Percentiles rank a stretch among this genome's conserved stretches.
Conservation (phyloP, 257 asterid genomes). For the Handroanthus guayacan region DNA sequence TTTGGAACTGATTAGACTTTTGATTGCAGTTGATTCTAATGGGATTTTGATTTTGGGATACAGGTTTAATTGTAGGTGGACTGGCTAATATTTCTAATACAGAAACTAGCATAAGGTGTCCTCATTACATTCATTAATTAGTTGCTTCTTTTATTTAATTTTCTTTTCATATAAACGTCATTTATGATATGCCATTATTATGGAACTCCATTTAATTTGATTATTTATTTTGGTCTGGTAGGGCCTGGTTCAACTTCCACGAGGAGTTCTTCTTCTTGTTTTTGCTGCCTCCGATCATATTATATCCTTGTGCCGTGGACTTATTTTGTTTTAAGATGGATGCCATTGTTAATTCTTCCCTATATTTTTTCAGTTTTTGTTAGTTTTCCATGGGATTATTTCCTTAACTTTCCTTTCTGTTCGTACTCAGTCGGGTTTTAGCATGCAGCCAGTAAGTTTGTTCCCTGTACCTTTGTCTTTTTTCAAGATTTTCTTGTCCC, state of each 20-base stretch:
- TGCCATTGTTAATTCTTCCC: neutral
- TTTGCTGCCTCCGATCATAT: conserved; percentile 75
- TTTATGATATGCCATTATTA: too few relatives aligned
- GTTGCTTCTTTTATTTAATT: neutral
- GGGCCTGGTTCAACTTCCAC: conserved; percentile 82
- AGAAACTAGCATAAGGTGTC: conserved; percentile 61
- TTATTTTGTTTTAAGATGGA: neutral
- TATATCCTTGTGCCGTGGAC: conserved; percentile 56
- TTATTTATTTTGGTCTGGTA: conserved; percentile 35
- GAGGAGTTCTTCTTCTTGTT: conserved; percentile 80
- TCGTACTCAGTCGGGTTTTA: conserved; percentile 74
- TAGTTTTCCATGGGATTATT: conserved; percentile 26
- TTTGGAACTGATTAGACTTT: neutral
- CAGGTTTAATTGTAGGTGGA: conserved; percentile 76
- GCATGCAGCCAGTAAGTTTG: conserved; percentile 66
- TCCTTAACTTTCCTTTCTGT: conserved; percentile 50
- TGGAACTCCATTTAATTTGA: neutral
- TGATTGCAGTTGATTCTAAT: conserved; percentile 11
- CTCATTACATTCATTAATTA: neutral
- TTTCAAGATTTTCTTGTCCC: too few relatives aligned
- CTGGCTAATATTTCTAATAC: conserved; percentile 68
- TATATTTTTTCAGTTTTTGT: neutral
- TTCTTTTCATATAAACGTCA: neutral
- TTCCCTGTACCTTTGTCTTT: neutral
- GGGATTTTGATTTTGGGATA: neutral